A percentile compares a stretch with the other conserved stretches of the same genome.
Conservation (phyloP, 2,329 filamentous ascomycete genomes). For the Cephalotrichum gorgonifer region DNA sequence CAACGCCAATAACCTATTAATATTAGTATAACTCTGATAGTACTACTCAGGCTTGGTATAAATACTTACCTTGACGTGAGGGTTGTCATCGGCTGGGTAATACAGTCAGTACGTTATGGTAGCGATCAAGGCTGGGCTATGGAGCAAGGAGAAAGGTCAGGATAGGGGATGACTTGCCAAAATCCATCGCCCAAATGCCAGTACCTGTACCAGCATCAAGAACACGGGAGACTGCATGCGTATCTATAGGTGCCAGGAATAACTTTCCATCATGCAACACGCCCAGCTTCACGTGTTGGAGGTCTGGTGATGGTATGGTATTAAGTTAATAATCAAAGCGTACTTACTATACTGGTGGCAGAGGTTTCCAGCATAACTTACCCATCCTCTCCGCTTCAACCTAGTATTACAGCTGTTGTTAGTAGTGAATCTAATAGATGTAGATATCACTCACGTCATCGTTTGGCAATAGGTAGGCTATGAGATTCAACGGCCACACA, state of each 20-base stretch:
- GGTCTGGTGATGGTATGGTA: neutral
- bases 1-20: slow-evolving; percentile 17
- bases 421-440: neutral
- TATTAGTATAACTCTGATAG: slow-evolving; percentile 5
- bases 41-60: neutral
- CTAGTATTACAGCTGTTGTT: neutral
- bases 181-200: slow-evolving; percentile 11
- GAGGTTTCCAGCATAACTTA: neutral
- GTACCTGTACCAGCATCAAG: too few species aligned
- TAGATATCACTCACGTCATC: neutral
- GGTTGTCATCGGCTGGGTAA: slow-evolving; percentile 12
- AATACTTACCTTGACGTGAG: slow-evolving; percentile 9
- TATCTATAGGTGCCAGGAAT: neutral
- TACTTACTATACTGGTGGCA: neutral
- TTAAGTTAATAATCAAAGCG: neutral
- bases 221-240: neutral
- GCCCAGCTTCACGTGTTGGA: neutral
- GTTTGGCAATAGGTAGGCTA: neutral
- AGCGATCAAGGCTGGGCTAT: too few species aligned
- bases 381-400: neutral
- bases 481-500: too few species aligned
- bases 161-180: slow-evolving; percentile 3
- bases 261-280: neutral
- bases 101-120: neutral
- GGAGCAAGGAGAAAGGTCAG: neutral